These are phyloP conservation scores for Drosera spatulata DNA, from an alignment of 179 eudicot genomes.

Conservation along the genomic window DNA sequence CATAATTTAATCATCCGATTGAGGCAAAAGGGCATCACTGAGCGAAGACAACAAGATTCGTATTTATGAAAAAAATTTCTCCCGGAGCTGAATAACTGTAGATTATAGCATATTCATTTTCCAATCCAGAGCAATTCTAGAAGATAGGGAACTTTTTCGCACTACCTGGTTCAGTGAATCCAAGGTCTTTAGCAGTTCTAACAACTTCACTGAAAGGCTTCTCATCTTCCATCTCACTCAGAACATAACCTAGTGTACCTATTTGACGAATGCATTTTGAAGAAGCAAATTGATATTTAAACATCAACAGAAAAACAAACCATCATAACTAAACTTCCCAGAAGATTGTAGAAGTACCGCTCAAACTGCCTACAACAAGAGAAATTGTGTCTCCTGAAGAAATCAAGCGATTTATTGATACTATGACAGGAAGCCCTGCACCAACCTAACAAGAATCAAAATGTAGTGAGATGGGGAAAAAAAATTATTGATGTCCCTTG, in stretches of 20 bases:
- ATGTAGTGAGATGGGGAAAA: conserved; percentile 9
- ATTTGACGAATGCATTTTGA: conserved; percentile 3
- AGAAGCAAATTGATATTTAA: background rate
- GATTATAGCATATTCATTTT: background rate
- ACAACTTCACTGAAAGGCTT: conserved; percentile 89
- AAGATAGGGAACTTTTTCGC: background rate
- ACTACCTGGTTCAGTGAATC: conserved; percentile 95
- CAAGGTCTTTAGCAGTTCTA: conserved; percentile 75
- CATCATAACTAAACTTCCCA: background rate
- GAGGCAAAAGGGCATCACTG: too few species aligned
- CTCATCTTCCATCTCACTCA: conserved; percentile 93
- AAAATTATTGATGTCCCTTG: background rate
- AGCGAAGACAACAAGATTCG: too few species aligned
- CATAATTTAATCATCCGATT: too few species aligned
- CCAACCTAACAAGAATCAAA: conserved; percentile 64
- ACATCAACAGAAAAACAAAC: background rate
- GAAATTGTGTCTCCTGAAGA: conserved; percentile 75
- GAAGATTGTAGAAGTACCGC: conserved; percentile 43
- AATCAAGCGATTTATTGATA: conserved; percentile 69
- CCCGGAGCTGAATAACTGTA: background rate
- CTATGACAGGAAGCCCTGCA: conserved; percentile 91
- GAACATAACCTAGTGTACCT: conserved; percentile 95
- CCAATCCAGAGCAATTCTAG: background rate
- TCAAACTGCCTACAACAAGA: conserved; percentile 80
- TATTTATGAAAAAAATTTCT: too few species aligned